A percentile compares a stretch with the other conserved stretches of the same genome.
Evolutionary conservation across 1,284 basidiomycete species (phyloP).

Genomic region (Tilletiopsis washingtonensis): DNA sequence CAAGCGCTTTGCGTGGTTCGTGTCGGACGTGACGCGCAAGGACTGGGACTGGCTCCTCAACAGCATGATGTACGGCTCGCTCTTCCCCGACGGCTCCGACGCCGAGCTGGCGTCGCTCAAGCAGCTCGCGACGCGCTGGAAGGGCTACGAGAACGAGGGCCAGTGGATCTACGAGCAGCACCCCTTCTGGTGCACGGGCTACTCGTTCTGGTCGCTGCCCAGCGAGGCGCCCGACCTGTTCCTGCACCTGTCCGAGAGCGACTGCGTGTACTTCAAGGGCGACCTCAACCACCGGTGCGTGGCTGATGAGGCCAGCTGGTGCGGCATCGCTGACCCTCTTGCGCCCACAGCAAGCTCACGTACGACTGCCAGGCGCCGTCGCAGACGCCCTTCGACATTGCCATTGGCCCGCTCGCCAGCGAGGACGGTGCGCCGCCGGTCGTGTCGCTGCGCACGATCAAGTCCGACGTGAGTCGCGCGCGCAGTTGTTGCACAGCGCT

Average conservation of each 20-base stretch:
- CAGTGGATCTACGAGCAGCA: constrained; percentile 95
- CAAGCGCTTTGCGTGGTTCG: constrained; percentile 50
- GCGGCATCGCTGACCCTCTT: too few relatives aligned
- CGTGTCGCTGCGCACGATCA: constrained; percentile 42
- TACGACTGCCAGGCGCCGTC: constrained; percentile 60
- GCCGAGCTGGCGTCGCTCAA: constrained; percentile 73
- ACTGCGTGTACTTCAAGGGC: constrained; percentile 90
- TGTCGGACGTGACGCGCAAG: constrained; percentile 87
- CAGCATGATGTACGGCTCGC: constrained; percentile 47
- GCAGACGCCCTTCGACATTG: constrained; percentile 78
- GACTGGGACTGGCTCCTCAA: constrained; percentile 80
- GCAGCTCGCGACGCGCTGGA: constrained; percentile 79
- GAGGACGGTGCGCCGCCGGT: constrained; percentile 81
- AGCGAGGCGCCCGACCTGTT: constrained; percentile 69
- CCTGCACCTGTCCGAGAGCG: constrained; percentile 78
- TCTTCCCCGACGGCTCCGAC: constrained; percentile 70
- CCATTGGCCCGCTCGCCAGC: constrained; percentile 87
- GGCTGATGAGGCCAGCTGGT: too few relatives aligned
- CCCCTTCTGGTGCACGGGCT: constrained; percentile 53
- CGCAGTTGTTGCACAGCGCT: too few relatives aligned
- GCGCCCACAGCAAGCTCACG: constrained; percentile 54
- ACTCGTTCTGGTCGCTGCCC: constrained; percentile 70
- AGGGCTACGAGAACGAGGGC: constrained; percentile 80
- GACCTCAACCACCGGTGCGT: constrained; percentile 74
- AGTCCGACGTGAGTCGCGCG: constrained; percentile 57